Evolutionary conservation across 2,329 filamentous ascomycete species (phyloP).

Genomic region (Exophiala spinifera): DNA sequence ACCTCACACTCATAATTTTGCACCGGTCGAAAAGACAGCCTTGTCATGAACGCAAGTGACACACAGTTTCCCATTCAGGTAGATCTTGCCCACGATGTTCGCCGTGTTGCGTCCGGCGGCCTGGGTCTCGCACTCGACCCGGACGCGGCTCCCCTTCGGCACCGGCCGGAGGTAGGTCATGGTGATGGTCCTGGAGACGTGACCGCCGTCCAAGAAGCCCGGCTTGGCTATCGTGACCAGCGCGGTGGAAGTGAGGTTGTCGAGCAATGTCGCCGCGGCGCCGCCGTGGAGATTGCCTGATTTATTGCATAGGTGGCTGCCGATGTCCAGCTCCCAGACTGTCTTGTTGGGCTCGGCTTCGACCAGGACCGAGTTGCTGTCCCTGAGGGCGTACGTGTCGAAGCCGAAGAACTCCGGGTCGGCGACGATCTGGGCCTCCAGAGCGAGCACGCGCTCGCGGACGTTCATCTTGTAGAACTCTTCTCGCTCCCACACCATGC

Average conservation of each 20-base stretch:
- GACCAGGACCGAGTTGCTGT: slow-evolving; percentile 10
- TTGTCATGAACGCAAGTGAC: slow-evolving; percentile 36
- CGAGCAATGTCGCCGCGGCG: slow-evolving; percentile 65
- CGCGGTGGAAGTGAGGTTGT: slow-evolving; percentile 61
- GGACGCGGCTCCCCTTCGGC: slow-evolving; percentile 15
- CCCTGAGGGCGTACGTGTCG: slow-evolving; percentile 15
- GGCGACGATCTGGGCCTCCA: slow-evolving; percentile 9
- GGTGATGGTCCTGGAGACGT: slow-evolving; percentile 25
- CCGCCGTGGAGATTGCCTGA: slow-evolving; percentile 26
- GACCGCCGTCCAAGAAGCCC: slow-evolving; percentile 58
- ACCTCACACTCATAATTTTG: slow-evolving; percentile 13
- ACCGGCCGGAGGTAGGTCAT: slow-evolving; percentile 24
- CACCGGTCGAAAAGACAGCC: slow-evolving; percentile 30
- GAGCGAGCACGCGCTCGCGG: slow-evolving; percentile 16
- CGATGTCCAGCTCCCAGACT: slow-evolving; percentile 20
- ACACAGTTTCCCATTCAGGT: slow-evolving; percentile 24
- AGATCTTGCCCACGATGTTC: slow-evolving; percentile 22
- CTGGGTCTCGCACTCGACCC: slow-evolving; percentile 19
- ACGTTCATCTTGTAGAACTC: slow-evolving; percentile 10
- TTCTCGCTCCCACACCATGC: slow-evolving; percentile 4
- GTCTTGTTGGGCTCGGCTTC: slow-evolving; percentile 16
- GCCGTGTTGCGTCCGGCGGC: slow-evolving; percentile 20
- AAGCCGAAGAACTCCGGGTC: slow-evolving; percentile 22
- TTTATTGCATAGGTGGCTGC: slow-evolving; percentile 21
- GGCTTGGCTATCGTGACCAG: slow-evolving; percentile 56